Base-by-base conservation (phyloP, 2,329 filamentous ascomycete genomes). In the Rhexocercosporidium sp. region DNA sequence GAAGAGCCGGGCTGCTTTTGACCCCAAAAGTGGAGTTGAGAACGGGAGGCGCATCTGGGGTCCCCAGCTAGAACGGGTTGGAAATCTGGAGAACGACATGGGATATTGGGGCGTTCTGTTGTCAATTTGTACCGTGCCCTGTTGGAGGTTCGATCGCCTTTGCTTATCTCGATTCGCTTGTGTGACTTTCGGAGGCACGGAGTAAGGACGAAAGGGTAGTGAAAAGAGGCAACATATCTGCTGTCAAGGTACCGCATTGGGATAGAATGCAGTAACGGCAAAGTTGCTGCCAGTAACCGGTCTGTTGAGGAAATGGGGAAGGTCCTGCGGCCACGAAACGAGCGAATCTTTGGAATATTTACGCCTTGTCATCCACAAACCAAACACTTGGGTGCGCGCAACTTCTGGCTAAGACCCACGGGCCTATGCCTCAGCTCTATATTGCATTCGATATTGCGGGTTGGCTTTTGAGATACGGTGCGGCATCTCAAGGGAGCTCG, bases 31-130 rank as follows among this genome's bases (percentile, higher is more conserved):
- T 9, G 41, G 41, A 60, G 39, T 18, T 44, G 39, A 46, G 41
- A 34, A 46, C 41, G 57, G 41, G 39, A 60, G 57, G 57, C 39
- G 57, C 22, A 41, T 60, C 57, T 60, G 57, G 57, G 39, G 57
- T 46, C 57, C 57, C 57, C 57, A 60, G 39, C 18, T 31, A 27
- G 27, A 60, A n/a, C 57, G 34, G 25, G 25, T 29, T 12, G n/a
- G 14, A 31, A 60, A 46, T 60, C 57, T 60, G 39, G 57, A 60
- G 25, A 60, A 29, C 18, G 25, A 29, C 27, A 27, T 41, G 54
- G 54, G 20, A 37, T 37, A 9, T 31, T 57, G 39, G 53, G 31
- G 34, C 31, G 39, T 57, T 11, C 22, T 59, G 14, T 51, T 51
- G n/a, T 18, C 16, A 25, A 54, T 29, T 18, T 18, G 22, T 25